Evolutionary conservation across 805 yeast genomes (phyloP), one percentile per base, ranked within the genome.

Genomic region (Yamadazyma laniorum): DNA sequence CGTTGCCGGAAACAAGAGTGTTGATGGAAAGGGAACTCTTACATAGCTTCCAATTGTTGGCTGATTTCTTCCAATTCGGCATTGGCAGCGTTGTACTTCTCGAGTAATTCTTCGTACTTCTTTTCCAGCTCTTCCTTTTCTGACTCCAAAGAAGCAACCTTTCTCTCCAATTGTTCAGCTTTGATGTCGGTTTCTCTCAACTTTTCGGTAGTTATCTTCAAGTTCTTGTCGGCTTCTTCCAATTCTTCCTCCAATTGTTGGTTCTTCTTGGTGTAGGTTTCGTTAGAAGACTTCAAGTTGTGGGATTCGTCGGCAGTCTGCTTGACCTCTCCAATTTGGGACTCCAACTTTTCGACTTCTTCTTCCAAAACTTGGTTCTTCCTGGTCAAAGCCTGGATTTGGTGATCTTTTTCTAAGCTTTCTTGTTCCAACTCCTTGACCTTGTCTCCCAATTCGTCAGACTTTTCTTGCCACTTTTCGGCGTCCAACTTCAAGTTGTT

Each of bases 381-480:
- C 72, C 95, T 89, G 47, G 90, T 82, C 66, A 93, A 79, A 4
- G 97, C 76, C 61, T 88, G 89, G 65, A 93, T 88, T 65, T 87
- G 93, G 73, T 93, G 91, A 65, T 93, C 99, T 72, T 90, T 90
- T 52, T 87, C 91, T 51, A 86, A 73, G 60, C 78, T 77, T 59
- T 88, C 95, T 71, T 91, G 97, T 67, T 91, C 98, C 65, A 91
- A 75, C 59, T 75, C 83, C 76, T 90, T 93, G 70, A 85, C 80
- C 63, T 81, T 82, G 48, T 75, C 80, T 45, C 80, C 68, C 56
- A 85, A 77, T 56, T 86, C 96, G 59, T 93, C 99, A 45, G 93
- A 82, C 74, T 89, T 87, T 65, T 88, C 96, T 74, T 91, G 96
- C 88, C 99, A 95, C 55, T 83, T 74, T 73, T 93, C 99, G 51